Base-by-base conservation (phyloP, 176 grass and related monocot species). In the Aechmea fasciata region DNA sequence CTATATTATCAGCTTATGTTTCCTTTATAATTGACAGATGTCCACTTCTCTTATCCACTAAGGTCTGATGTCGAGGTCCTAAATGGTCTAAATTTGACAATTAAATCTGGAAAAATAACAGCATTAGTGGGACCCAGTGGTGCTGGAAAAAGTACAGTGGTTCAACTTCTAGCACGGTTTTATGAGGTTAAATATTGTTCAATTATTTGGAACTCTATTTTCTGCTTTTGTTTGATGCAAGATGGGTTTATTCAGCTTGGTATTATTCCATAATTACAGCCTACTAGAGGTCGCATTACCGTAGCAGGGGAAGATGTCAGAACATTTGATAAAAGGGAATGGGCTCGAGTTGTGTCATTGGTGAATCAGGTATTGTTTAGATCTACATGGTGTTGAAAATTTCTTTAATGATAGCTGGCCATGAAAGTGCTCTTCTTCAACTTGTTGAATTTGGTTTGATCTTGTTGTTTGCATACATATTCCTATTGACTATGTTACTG, bases 281-380 rank as follows among this genome's bases (percentile, higher is more conserved):
- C 93, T 76, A 90, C 93, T 33, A 83, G 78, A 80, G 93, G 93
- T 19, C 72, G 77, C 62, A 90, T 97, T 67, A 97, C 89, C 41
- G 86, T 97, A 24, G 68, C 89, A 79, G 89, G 89, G 76, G 93
- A 97, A 90, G 93, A 97, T 66, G 84, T 97, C 47, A 80, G 89
- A 81, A 75, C 87, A 68, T 97, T 87, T 89, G 89, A 97, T 80
- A 97, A 90, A 87, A 90, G 93, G 54, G 89, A 97, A 84, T 97
- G 93, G 93, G 85, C 89, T 79, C 81, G 70, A 49, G 63, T 83
- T 49, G 93, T 97, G 75, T 97, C 93, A 67, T 69, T 97, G 51
- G 93, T 97, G 25, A 92, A 92, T 83, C 89, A 97, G 89, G 93
- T 97, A 84, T 18, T 41, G 33, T 41, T 61, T 61, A 19, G 17